Conservation (phyloP, 768 basidiomycete species). For the Terana coerulea region DNA sequence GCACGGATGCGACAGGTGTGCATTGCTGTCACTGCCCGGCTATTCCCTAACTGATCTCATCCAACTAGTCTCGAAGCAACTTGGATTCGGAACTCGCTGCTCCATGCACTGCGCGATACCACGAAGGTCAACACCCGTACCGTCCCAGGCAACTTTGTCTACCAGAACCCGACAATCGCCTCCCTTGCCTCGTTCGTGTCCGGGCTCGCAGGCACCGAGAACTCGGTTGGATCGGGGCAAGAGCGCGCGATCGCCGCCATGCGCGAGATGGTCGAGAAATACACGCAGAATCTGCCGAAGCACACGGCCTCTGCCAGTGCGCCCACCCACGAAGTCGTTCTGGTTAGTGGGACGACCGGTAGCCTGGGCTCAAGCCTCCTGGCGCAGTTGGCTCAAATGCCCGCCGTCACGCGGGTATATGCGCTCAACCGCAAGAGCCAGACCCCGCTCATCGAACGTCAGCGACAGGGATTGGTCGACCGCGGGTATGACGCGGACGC, state of each 20-base stretch:
- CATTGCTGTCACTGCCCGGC: too few relatives aligned
- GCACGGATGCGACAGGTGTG: slow-evolving; percentile 38
- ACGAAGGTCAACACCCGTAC: slow-evolving; percentile 11
- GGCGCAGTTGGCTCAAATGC: slow-evolving; percentile 16
- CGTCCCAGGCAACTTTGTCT: slow-evolving; percentile 32
- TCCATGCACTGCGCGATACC: slow-evolving; percentile 25
- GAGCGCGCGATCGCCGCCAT: slow-evolving; percentile 14
- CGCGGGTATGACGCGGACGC: slow-evolving; percentile 27
- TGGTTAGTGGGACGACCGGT: slow-evolving; percentile 34
- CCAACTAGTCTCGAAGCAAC: slow-evolving; percentile 32
- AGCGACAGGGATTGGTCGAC: slow-evolving; percentile 24
- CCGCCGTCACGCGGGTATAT: slow-evolving; percentile 20
- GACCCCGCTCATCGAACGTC: slow-evolving; percentile 21
- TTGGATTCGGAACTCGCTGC: slow-evolving; percentile 30
- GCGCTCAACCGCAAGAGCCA: slow-evolving; percentile 22
- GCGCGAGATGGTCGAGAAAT: slow-evolving; percentile 26
- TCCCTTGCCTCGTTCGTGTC: slow-evolving; percentile 20
- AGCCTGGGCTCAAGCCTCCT: slow-evolving; percentile 27
- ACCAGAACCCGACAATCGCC: slow-evolving; percentile 37
- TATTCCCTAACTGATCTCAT: background rate
- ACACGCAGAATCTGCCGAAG: slow-evolving; percentile 23
- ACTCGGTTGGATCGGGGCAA: slow-evolving; percentile 2
- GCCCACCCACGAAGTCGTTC: slow-evolving; percentile 15
- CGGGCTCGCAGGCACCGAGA: background rate
- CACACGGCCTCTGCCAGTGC: slow-evolving; percentile 1